Evolutionary conservation across 2,329 filamentous ascomycete species (phyloP), one percentile per base, ranked within the genome.

Genomic region (Helicocarpus griseus): DNA sequence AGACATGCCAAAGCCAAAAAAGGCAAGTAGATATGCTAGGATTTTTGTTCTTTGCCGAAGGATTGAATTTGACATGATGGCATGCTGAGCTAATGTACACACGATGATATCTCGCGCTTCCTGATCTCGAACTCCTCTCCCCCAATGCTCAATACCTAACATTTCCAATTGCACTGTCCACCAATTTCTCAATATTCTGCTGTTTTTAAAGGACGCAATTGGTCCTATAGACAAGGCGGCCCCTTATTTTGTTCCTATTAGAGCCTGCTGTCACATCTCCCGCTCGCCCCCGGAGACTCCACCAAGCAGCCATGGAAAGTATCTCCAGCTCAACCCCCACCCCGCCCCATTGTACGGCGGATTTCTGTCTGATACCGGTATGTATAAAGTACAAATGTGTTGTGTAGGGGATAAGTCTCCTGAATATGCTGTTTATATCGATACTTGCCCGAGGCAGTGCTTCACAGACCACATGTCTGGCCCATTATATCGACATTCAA

Each of bases 321-420:
- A 47, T 47, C 28, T 36, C 44, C 13, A 47, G 29, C 5, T 36
- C 44, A 5, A 64, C 70, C 46, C 63, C 65, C 38, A 91, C 88
- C 1, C 90, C 90, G 3, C 73, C 79, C 51, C 73, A 82, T 52
- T 94, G 88, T 70, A 88, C 85, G 50, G 90, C 86, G 53, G 90
- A 96, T 71, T 95, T 96, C 67, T 96, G 90, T 69, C 76, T 96
- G 58, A 85, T 96, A 55, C 90, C 90, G 1, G 84, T 87, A 63
- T 54, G 79, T 71, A 26, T 24, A 6, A 8, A 11, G 24, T 39
- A n/a, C 13, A 31, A 11, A 19, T 14, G 14, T 35, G 7, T 7
- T n/a, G n/a, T 45, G 26, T n/a, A 17, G 19, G 17, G 26, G 29
- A 28, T 22, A 17, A 26, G n/a, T 29, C 14, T n/a, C 4, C 33